Evolutionary conservation across 495 filamentous ascomycete genomes (phyloP).

Genomic region (Xylaria flabelliformis): DNA sequence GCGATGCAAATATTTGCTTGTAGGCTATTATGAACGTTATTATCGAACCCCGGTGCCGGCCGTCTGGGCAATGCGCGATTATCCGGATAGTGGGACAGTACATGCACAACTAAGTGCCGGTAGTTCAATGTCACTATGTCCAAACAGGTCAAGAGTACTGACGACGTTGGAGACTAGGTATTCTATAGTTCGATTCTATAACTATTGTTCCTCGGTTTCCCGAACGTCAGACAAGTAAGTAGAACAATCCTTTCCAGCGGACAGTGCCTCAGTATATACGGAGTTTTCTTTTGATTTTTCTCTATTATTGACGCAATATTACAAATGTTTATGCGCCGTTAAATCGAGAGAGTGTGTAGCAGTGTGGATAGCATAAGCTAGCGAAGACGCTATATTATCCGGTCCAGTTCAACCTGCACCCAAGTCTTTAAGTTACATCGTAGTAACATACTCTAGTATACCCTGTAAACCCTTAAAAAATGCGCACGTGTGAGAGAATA

Average conservation of each 20-base stretch:
- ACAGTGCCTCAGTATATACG: neutral
- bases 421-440: neutral
- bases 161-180: neutral
- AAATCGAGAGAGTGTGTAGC: neutral
- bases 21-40: neutral
- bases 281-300: neutral
- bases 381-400: neutral
- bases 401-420: neutral
- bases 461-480: neutral
- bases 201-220: neutral
- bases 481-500: neutral
- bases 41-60: neutral
- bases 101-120: slow-evolving; percentile 11
- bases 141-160: neutral
- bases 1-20: neutral
- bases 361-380: slow-evolving; percentile 3
- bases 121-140: slow-evolving; percentile 6
- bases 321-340: neutral
- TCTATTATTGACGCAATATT: neutral
- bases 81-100: slow-evolving; percentile 2
- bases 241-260: neutral
- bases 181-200: neutral
- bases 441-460: neutral
- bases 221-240: neutral
- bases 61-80: slow-evolving; percentile 19